phyloP scores from a whole-genome alignment of 441 rosid species.

The Adansonia madagascariensis region DNA sequence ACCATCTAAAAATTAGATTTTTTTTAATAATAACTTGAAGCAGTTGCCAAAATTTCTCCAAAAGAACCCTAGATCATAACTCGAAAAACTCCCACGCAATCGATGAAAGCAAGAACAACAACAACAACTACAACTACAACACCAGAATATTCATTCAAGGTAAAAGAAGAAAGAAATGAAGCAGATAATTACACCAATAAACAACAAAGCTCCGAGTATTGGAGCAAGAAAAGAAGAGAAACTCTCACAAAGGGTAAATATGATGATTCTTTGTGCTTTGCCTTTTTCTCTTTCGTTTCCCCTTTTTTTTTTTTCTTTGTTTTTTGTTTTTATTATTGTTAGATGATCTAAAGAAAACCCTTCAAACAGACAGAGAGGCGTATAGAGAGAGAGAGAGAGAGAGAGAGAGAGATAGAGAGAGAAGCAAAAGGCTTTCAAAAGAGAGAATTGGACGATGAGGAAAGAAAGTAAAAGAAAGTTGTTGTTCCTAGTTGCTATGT shows the following conservation, averaged over 20 bases:
- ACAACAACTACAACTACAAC: neutral
- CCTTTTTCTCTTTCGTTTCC: neutral
- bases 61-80: constrained; percentile 29
- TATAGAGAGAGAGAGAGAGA: neutral
- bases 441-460: constrained; percentile 26
- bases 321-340: neutral
- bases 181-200: neutral
- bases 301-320: neutral
- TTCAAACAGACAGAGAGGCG: constrained; percentile 16
- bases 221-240: constrained; percentile 16
- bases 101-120: neutral
- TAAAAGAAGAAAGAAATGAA: neutral
- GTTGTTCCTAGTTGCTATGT: constrained; percentile 29
- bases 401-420: constrained; percentile 17
- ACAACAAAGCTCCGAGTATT: constrained; percentile 11
- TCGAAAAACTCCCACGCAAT: neutral
- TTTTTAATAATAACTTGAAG: constrained; percentile 20
- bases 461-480: constrained; percentile 37
- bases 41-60: constrained; percentile 26
- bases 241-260: constrained; percentile 30
- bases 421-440: constrained; percentile 31
- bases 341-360: constrained; percentile 26
- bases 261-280: constrained; percentile 25
- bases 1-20: constrained; percentile 22
- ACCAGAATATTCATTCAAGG: constrained; percentile 4